Percentiles rank a stretch among this genome's conserved stretches.
Evolutionary conservation across 1,284 basidiomycete genomes (phyloP).

Genomic region (Pholiota adiposa): DNA sequence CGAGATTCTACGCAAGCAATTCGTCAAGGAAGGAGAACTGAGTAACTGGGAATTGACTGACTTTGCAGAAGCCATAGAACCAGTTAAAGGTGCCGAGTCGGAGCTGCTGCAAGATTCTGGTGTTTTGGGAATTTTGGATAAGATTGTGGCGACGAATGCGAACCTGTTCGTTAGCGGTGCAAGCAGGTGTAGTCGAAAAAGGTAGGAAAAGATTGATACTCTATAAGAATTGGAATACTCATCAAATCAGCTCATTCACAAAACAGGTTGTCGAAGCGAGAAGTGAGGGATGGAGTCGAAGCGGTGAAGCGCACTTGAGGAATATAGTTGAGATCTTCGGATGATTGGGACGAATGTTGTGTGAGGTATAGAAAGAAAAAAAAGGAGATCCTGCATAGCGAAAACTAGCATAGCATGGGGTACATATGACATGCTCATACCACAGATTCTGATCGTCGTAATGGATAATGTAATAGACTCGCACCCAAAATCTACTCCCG

Average conservation of each 20-base stretch:
- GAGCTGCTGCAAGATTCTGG: slow-evolving; percentile 47
- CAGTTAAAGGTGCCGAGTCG: slow-evolving; percentile 27
- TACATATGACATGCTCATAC: slow-evolving; percentile 34
- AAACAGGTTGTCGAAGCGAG: slow-evolving; percentile 46
- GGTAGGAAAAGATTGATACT: slow-evolving; percentile 23
- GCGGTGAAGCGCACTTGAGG: slow-evolving; percentile 19
- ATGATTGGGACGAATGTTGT: slow-evolving; percentile 17
- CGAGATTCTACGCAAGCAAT: slow-evolving; percentile 43
- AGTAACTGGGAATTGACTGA: slow-evolving; percentile 44
- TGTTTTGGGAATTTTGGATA: slow-evolving; percentile 51
- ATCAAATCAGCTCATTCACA: slow-evolving; percentile 41
- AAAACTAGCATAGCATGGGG: slow-evolving; percentile 24
- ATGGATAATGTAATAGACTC: slow-evolving; percentile 27
- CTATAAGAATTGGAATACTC: not conserved
- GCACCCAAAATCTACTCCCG: slow-evolving; percentile 38
- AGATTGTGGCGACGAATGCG: slow-evolving; percentile 48
- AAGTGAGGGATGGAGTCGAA: slow-evolving; percentile 29
- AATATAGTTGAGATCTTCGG: slow-evolving; percentile 45
- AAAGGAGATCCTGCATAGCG: slow-evolving; percentile 21
- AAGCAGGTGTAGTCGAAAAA: slow-evolving; percentile 32
- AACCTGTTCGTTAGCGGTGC: slow-evolving; percentile 49
- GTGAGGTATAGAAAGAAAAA: slow-evolving; percentile 2
- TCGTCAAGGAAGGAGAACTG: slow-evolving; percentile 43
- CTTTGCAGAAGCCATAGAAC: slow-evolving; percentile 33
- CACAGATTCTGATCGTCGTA: slow-evolving; percentile 27